Conservation (phyloP, 1,284 basidiomycete genomes). For the Microbotryum violaceum region DNA sequence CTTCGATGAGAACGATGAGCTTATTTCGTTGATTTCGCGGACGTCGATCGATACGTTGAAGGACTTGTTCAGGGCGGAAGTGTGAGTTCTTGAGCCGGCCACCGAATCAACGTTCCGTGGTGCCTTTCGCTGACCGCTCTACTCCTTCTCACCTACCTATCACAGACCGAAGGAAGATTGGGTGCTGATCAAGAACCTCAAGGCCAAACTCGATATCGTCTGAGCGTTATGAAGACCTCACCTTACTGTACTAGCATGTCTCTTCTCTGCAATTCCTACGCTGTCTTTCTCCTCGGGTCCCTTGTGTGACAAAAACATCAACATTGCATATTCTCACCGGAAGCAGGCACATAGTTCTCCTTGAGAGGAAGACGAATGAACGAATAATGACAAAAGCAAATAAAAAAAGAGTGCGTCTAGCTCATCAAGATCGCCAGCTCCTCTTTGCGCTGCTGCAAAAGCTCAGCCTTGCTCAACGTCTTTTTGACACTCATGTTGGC, state of each 20-base stretch:
- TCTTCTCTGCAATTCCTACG: too few species aligned
- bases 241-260: too few species aligned
- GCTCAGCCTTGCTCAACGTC: constrained; percentile 36
- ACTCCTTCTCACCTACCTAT: constrained; percentile 2
- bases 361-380: neutral
- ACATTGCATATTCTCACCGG: too few species aligned
- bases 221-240: constrained; percentile 13
- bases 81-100: neutral
- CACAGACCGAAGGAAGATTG: constrained; percentile 91
- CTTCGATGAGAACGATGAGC: constrained; percentile 82
- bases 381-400: neutral
- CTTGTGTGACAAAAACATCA: too few species aligned
- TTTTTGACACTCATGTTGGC: constrained; percentile 50
- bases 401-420: neutral
- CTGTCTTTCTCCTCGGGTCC: too few species aligned
- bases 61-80: constrained; percentile 44
- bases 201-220: constrained; percentile 57
- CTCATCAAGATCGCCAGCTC: constrained; percentile 35
- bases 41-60: constrained; percentile 92
- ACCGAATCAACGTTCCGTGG: too few species aligned
- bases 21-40: constrained; percentile 82
- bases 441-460: constrained; percentile 33
- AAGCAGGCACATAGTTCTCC: too few species aligned
- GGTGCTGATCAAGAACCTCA: constrained; percentile 85
- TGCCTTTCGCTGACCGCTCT: constrained; percentile 16